These are phyloP conservation scores for Pyronema domesticum DNA, from an alignment of 495 filamentous ascomycete species.

Conservation along the genomic window DNA sequence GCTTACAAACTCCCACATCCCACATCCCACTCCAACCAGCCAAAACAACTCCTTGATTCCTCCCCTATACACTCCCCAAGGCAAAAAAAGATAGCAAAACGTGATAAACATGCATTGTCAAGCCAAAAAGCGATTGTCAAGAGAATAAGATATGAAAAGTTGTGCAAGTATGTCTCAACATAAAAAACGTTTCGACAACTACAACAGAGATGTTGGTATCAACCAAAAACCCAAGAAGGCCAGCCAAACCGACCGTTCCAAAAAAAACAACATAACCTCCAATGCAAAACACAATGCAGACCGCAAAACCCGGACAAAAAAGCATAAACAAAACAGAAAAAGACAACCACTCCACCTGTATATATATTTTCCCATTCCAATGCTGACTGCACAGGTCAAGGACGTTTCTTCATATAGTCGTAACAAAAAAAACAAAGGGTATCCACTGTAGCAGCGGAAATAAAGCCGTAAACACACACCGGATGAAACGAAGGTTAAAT, in stretches of 20 bases:
- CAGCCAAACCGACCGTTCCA: neutral
- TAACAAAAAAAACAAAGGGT: neutral
- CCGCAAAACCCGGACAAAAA: slow-evolving; percentile 11
- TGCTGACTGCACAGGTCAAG: neutral
- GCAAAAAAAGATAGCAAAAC: slow-evolving; percentile 12
- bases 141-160: slow-evolving; percentile 13
- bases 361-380: neutral
- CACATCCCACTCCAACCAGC: neutral
- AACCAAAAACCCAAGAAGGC: no score
- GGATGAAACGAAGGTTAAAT: neutral
- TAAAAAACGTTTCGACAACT: no score
- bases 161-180: slow-evolving; percentile 11
- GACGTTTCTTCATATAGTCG: slow-evolving; percentile 2
- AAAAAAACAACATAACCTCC: slow-evolving; percentile 20
- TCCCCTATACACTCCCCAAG: neutral
- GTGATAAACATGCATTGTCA: slow-evolving; percentile 7
- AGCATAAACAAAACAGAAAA: slow-evolving; percentile 12
- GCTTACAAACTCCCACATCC: no score
- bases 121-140: slow-evolving; percentile 24
- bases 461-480: neutral
- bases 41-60: no score
- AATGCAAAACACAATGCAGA: slow-evolving; percentile 5
- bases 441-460: neutral
- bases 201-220: no score
- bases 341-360: slow-evolving; percentile 2